A percentile compares a stretch with the other conserved stretches of the same genome.
phyloP scores from a whole-genome alignment of 208 protist genomes.

The Leishmania amazonensis region DNA sequence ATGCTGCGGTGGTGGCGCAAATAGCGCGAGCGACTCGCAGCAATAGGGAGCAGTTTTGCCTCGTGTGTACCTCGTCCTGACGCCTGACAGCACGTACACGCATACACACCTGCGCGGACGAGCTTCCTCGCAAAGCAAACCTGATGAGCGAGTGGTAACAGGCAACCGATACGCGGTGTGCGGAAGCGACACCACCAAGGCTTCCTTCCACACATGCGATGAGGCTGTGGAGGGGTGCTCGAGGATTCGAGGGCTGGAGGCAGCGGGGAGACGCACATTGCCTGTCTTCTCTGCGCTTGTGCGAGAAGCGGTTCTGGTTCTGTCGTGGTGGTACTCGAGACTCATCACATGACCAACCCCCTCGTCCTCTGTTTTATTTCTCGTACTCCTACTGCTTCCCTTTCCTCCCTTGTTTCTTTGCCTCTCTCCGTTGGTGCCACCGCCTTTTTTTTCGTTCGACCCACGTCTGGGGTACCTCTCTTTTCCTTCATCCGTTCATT shows the following conservation, averaged over 20 bases:
- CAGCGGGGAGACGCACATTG: not conserved
- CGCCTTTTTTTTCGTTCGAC: not conserved
- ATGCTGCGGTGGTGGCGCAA: constrained; percentile 37
- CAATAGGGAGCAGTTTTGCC: constrained; percentile 30
- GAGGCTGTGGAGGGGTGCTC: not conserved
- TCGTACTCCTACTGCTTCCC: not conserved
- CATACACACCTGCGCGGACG: not conserved
- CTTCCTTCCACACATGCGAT: not conserved
- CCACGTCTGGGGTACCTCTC: too few relatives aligned
- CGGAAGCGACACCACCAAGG: not conserved
- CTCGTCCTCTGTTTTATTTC: not conserved
- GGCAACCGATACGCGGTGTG: too few relatives aligned
- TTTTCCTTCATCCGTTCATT: not conserved
- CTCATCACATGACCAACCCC: too few relatives aligned
- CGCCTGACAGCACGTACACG: not conserved
- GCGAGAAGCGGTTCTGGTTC: not conserved
- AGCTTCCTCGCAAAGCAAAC: not conserved
- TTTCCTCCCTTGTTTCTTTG: not conserved
- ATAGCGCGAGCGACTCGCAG: constrained; percentile 23
- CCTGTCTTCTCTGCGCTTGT: not conserved
- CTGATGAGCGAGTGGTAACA: not conserved
- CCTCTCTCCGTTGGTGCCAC: not conserved
- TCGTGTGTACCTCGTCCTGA: not conserved
- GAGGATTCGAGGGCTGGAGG: not conserved
- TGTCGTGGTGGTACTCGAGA: not conserved